Base-by-base conservation (phyloP, 2,329 filamentous ascomycete genomes). In the Nemania sp. region DNA sequence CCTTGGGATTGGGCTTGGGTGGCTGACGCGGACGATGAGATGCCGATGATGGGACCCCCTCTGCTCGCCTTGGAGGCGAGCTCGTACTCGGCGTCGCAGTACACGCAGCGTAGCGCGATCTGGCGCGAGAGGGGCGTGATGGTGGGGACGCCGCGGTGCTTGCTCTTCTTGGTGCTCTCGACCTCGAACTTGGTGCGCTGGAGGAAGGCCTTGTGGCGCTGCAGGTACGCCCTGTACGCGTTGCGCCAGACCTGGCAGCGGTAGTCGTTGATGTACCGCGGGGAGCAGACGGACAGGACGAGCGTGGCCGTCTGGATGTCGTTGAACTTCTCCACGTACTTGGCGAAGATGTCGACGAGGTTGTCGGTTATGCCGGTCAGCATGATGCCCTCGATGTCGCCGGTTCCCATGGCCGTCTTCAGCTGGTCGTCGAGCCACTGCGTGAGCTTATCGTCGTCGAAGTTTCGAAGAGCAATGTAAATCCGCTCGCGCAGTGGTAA, bases 271-370 rank as follows among this genome's bases (percentile, higher is more conserved):
- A 94, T 87, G 74, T 91, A 94, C 9, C 87, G 83, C 0, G 91
- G 91, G 58, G 87, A 85, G 66, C 89, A 90, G 72, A 90, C 87
- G 12, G 89, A 89, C 59, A 90, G 84, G 61, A 91, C 84, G 1
- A 95, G 80, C 0, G 90, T 88, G 1, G 90, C 89, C 1, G 90
- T 92, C 76, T 96, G 91, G 21, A 91, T 82, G 73, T 94, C 91
- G 70, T 87, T 83, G 72, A 89, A 92, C 67, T 89, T 89, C 67
- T 88, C 82, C 47, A 95, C 83, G 74, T 92, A 92, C 52, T 86
- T 85, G 62, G 90, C 88, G 61, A 94, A 84, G 17, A 95, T 85
- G 71, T 92, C 89, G 59, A 93, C 87, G 53, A 89, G 81, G 54
- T 81, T 80, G 65, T 91, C 89, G 2, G 87, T 87, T 61, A 96